These are phyloP conservation scores for Exophiala phaeomuriformis DNA, from an alignment of 2,329 filamentous ascomycete species.

Conservation along the genomic window DNA sequence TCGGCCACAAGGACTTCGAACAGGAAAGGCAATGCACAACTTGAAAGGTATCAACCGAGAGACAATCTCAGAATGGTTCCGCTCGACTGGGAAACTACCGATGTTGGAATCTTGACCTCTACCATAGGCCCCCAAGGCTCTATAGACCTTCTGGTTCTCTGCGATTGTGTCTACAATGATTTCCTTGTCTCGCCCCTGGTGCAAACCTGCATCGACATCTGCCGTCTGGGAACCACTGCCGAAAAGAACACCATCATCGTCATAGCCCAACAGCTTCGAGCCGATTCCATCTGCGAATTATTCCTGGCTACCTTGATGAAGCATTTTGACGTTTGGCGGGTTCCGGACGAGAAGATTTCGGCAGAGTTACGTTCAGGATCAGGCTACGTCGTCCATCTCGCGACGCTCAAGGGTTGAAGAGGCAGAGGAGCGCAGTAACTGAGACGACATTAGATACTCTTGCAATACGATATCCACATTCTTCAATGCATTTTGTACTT, in stretches of 20 bases:
- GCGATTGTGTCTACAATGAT: slow-evolving; percentile 95
- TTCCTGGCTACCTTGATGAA: slow-evolving; percentile 66
- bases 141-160: slow-evolving; percentile 69
- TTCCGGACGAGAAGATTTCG: slow-evolving; percentile 58
- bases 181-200: slow-evolving; percentile 73
- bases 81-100: slow-evolving; percentile 74
- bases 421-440: not conserved
- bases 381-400: slow-evolving; percentile 78
- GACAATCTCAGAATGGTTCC: slow-evolving; percentile 32
- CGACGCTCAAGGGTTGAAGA: slow-evolving; percentile 46
- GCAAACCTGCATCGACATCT: slow-evolving; percentile 70
- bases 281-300: slow-evolving; percentile 72
- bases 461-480: too few relatives aligned
- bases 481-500: too few relatives aligned
- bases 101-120: slow-evolving; percentile 30
- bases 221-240: slow-evolving; percentile 47
- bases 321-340: slow-evolving; percentile 66
- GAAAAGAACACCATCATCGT: slow-evolving; percentile 60
- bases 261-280: slow-evolving; percentile 81
- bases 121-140: slow-evolving; percentile 33
- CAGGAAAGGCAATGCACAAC: slow-evolving; percentile 16
- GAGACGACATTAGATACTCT: not conserved
- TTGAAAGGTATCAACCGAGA: not conserved
- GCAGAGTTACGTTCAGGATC: slow-evolving; percentile 53
- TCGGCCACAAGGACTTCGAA: not conserved